A percentile compares a stretch with the other conserved stretches of the same genome.
Conservation (phyloP, 331 rosid species). For the Stylosanthes scabra region DNA sequence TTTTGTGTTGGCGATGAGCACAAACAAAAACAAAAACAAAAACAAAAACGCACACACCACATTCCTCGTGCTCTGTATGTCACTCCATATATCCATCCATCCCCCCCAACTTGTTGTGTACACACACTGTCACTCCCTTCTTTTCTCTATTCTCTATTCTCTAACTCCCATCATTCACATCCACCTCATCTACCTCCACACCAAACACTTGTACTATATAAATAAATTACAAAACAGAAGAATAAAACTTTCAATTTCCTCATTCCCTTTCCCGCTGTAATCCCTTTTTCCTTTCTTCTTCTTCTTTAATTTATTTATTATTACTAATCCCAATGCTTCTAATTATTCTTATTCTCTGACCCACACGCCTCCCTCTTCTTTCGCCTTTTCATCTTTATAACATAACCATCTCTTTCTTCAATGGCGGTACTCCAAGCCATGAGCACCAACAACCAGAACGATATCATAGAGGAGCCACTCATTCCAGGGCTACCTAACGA, state of each 20-base stretch:
- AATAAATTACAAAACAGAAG: no score
- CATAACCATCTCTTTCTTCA: neutral
- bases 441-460: neutral
- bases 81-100: no score
- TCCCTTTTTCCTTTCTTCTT: no score
- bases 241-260: slow-evolving; percentile 16
- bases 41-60: neutral
- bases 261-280: neutral
- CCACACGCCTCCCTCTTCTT: slow-evolving; percentile 4
- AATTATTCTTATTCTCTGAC: neutral
- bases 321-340: neutral
- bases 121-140: neutral
- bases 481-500: slow-evolving; percentile 71
- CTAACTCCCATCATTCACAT: no score
- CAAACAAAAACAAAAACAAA: no score
- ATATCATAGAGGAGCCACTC: slow-evolving; percentile 37
- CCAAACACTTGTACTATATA: neutral
- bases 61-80: neutral
- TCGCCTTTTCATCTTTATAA: slow-evolving; percentile 35
- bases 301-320: neutral
- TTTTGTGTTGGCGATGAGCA: slow-evolving; percentile 32
- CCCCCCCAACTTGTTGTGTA: neutral
- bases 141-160: no score
- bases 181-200: neutral
- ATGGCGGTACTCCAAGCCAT: slow-evolving; percentile 23